These are phyloP conservation scores for Aspergillus caelatus DNA, from an alignment of 2,329 filamentous ascomycete genomes.

Conservation along the genomic window DNA sequence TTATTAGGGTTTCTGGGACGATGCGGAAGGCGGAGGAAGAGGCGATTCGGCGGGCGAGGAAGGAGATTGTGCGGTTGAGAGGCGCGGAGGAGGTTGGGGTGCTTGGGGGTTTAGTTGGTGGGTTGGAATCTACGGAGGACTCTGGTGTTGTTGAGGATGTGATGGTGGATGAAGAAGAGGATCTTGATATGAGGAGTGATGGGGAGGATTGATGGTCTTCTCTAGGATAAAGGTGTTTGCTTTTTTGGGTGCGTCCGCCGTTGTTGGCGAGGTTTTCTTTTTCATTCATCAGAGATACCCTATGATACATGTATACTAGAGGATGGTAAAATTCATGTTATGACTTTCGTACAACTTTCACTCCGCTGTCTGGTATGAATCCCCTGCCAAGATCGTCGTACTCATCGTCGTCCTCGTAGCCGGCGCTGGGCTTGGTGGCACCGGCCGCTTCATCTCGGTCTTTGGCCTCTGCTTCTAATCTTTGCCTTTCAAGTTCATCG, in stretches of 20 bases:
- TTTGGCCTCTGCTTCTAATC: conserved; percentile 74
- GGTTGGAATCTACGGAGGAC: conserved; percentile 36
- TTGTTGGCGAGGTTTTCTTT: conserved; percentile 13
- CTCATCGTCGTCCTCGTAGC: conserved; percentile 38
- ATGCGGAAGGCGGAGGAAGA: conserved; percentile 92
- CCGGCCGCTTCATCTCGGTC: conserved; percentile 41
- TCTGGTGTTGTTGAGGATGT: conserved; percentile 44
- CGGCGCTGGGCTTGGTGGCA: conserved; percentile 29
- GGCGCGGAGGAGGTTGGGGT: conserved; percentile 51
- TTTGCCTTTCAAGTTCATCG: conserved; percentile 75
- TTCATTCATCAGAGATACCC: conserved; percentile 29
- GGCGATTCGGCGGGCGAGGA: conserved; percentile 75
- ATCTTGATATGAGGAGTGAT: conserved; percentile 50
- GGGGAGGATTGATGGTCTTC: conserved; percentile 27
- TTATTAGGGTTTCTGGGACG: conserved; percentile 87
- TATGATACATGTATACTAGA: conserved; percentile 30
- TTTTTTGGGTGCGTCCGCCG: conserved; percentile 16
- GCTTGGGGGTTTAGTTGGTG: conserved; percentile 43
- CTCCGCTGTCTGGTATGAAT: conserved; percentile 62
- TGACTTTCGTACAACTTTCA: conserved; percentile 70
- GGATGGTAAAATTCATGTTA: conserved; percentile 40
- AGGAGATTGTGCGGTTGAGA: conserved; percentile 69
- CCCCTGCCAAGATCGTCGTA: conserved; percentile 24
- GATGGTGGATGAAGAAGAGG: conserved; percentile 51
- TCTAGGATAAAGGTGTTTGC: not conserved